These are phyloP conservation scores for Kalanchoe fedtschenkoi DNA, from an alignment of 164 flowering plant genomes.

Conservation along the genomic window DNA sequence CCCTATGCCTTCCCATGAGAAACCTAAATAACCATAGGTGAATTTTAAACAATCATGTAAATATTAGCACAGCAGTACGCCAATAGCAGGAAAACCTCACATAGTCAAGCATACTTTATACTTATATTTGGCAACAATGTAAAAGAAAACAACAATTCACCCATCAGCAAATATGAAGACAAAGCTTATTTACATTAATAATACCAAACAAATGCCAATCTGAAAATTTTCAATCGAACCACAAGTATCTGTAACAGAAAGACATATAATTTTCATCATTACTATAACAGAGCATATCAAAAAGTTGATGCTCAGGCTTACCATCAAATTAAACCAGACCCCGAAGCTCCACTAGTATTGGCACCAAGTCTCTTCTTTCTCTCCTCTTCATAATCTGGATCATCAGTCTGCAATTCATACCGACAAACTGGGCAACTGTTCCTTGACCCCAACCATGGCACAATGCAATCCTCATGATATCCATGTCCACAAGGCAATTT, in stretches of 20 bases:
- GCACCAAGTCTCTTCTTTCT: slow-evolving; percentile 27
- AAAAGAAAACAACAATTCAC: background rate
- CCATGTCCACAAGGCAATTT: slow-evolving; percentile 74
- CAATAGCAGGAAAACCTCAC: background rate
- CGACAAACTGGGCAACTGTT: slow-evolving; percentile 82
- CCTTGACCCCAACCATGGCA: slow-evolving; percentile 62
- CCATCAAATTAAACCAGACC: slow-evolving; percentile 13
- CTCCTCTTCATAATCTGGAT: slow-evolving; percentile 67
- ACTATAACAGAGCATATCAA: slow-evolving; percentile 1
- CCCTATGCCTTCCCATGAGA: too few relatives aligned
- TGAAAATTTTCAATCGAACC: background rate
- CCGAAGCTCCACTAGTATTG: slow-evolving; percentile 19
- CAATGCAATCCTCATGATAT: slow-evolving; percentile 75
- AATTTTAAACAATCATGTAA: too few relatives aligned
- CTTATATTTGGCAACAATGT: background rate
- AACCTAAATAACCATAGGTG: background rate
- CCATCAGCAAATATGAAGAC: background rate
- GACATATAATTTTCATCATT: background rate
- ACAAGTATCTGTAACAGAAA: background rate
- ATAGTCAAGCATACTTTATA: background rate
- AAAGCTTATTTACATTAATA: background rate
- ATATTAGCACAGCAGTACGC: too few relatives aligned
- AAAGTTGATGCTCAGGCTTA: slow-evolving; percentile 6
- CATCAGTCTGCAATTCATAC: slow-evolving; percentile 74
- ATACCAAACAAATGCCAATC: background rate